Base-by-base conservation (phyloP, 179 eudicot genomes). In the Amaranthus tricolor region DNA sequence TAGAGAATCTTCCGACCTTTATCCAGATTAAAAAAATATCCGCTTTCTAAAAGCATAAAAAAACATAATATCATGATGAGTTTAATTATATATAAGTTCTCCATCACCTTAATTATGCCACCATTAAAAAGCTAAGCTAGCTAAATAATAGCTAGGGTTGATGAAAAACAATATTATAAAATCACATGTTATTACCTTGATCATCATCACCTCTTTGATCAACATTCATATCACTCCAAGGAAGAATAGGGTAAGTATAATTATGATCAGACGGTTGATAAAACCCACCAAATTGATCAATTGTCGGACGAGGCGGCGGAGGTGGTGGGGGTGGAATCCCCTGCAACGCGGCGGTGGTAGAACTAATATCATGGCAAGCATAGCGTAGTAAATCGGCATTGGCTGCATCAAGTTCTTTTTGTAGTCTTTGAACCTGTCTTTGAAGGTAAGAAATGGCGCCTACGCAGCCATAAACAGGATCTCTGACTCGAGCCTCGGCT, bases 381-480 rank as follows among this genome's bases (percentile, higher is more conserved):
- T 73, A 83, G 9, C 88, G 82, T 6, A 88, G 74, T 55, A 90
- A 70, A 49, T 88, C 89, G 0, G 87, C 89, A 44, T 88, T 90
- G 16, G 90, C 92, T 0, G 88, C 86, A 55, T 90, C 92, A 47
- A 88, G 89, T 68, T 89, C 96, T 68, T 84, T 87, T 61, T 90
- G 96, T 20, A 90, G 88, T 47, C 81, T 70, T 10, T 88, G 90
- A 4, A 90, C 87, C 67, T 90, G 91, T 24, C 89, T 77, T 65
- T 90, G 92, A 44, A 89, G 87, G 76, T 81, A 83, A 0, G 90
- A 78, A 47, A 90, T 90, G 68, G 92, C 92, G 0, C 92, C 92
- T 4, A 90, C 92, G n/a, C 96, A 90, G 12, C 96, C 96, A n/a
- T 88, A 90, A 0, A 90, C 89, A 0, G 96, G 96, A 61, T 89